Evolutionary conservation across 495 filamentous ascomycete genomes (phyloP).

Genomic region (Penicillium manginii): DNA sequence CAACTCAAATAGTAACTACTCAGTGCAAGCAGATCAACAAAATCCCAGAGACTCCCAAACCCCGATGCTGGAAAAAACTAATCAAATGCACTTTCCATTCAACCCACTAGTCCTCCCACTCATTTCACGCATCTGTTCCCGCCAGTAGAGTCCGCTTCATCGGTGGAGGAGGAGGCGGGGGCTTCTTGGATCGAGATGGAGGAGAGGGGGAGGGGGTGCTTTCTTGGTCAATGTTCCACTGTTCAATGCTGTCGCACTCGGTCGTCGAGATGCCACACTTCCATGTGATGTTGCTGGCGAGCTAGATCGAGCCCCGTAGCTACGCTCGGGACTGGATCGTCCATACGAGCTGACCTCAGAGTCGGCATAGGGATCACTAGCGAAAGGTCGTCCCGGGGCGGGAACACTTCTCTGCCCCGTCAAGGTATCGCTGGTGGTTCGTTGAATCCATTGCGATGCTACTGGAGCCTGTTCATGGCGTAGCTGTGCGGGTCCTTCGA

Average conservation of each 20-base stretch:
- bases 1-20: neutral
- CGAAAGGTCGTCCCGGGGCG: constrained; percentile 24
- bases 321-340: constrained; percentile 63
- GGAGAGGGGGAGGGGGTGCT: constrained; percentile 79
- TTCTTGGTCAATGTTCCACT: constrained; percentile 55
- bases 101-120: neutral
- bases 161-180: constrained; percentile 64
- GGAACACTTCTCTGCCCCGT: constrained; percentile 41
- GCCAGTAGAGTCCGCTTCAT: constrained; percentile 50
- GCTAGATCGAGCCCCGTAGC: constrained; percentile 53
- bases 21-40: neutral
- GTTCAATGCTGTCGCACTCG: constrained; percentile 54
- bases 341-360: constrained; percentile 58
- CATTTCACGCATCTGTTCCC: constrained; percentile 30
- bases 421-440: constrained; percentile 62
- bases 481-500: constrained; percentile 60
- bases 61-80: constrained; percentile 14
- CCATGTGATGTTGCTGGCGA: constrained; percentile 68
- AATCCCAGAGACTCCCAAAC: constrained; percentile 18
- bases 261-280: constrained; percentile 60
- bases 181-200: constrained; percentile 77
- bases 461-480: constrained; percentile 51
- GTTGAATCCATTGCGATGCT: constrained; percentile 51
- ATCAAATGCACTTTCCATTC: neutral
- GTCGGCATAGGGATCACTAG: constrained; percentile 65